Conservation (phyloP, 1,139 yeast species). For the Taphrina pruni region DNA sequence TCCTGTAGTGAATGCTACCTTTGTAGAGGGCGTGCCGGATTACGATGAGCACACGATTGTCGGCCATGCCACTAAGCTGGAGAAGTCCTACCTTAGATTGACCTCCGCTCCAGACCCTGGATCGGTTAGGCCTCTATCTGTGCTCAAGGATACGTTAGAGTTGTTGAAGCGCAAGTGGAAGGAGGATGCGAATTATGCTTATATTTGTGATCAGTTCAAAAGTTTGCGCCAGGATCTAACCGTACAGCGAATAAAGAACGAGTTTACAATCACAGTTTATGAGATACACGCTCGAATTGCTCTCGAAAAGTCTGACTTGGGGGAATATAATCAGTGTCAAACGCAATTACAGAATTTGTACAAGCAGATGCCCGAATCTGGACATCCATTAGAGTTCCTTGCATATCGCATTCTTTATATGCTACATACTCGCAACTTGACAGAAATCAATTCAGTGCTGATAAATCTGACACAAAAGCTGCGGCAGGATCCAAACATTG, state of each 20-base stretch:
- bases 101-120: conserved; percentile 93
- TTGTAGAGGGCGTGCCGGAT: conserved; percentile 41
- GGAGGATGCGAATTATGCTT: conserved; percentile 66
- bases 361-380: conserved; percentile 46
- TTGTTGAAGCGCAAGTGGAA: conserved; percentile 64
- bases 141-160: conserved; percentile 65
- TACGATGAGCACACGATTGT: conserved; percentile 55
- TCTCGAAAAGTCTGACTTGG: conserved; percentile 73
- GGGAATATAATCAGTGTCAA: conserved; percentile 95
- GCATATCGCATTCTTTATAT: conserved; percentile 79
- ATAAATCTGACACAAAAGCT: conserved; percentile 49
- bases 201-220: conserved; percentile 86
- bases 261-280: conserved; percentile 77
- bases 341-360: conserved; percentile 66
- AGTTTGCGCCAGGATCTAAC: conserved; percentile 91
- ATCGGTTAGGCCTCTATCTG: conserved; percentile 72
- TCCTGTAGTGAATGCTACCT: conserved; percentile 10
- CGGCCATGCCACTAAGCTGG: conserved; percentile 70
- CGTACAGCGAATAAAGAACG: conserved; percentile 84
- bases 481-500: conserved; percentile 51
- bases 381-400: conserved; percentile 65
- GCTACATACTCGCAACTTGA: conserved; percentile 71
- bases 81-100: conserved; percentile 77
- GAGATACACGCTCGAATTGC: conserved; percentile 90
- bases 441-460: conserved; percentile 50